These are phyloP conservation scores for Rhynchospora tenuis DNA, from an alignment of 176 grass and related monocot genomes.

Conservation along the genomic window DNA sequence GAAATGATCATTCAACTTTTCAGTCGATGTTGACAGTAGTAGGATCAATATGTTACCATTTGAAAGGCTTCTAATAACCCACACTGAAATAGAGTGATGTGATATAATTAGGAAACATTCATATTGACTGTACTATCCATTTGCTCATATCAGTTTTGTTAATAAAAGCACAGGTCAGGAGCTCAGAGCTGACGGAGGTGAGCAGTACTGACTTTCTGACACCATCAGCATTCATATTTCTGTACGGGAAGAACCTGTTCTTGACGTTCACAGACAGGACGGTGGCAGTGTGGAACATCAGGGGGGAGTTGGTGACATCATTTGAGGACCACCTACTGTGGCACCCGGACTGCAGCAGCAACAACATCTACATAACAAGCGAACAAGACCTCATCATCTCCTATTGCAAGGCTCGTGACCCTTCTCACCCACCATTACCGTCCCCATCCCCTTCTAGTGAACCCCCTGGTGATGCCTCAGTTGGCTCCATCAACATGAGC, in stretches of 20 bases:
- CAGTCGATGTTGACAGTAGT: not conserved
- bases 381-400: conserved; percentile 98
- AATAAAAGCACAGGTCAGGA: conserved; percentile 53
- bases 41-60: not conserved
- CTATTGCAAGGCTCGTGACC: conserved; percentile 75
- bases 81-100: not conserved
- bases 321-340: conserved; percentile 97
- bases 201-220: conserved; percentile 82
- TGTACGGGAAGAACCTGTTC: conserved; percentile 98
- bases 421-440: not conserved
- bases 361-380: conserved; percentile 77
- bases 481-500: conserved; percentile 98
- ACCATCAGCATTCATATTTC: conserved; percentile 96
- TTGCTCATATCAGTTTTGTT: not conserved
- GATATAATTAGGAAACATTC: not conserved
- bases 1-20: not conserved
- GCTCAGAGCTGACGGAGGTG: conserved; percentile 80
- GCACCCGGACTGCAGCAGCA: conserved; percentile 78
- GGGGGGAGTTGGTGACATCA: conserved; percentile 92
- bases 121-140: not conserved
- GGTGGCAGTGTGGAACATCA: conserved; percentile 94
- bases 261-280: conserved; percentile 94
- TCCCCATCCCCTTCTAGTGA: not conserved
- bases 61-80: not conserved
- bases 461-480: conserved; percentile 8